Evolutionary conservation across 768 basidiomycete genomes (phyloP).

Genomic region (Leucocoprinus leucothites): DNA sequence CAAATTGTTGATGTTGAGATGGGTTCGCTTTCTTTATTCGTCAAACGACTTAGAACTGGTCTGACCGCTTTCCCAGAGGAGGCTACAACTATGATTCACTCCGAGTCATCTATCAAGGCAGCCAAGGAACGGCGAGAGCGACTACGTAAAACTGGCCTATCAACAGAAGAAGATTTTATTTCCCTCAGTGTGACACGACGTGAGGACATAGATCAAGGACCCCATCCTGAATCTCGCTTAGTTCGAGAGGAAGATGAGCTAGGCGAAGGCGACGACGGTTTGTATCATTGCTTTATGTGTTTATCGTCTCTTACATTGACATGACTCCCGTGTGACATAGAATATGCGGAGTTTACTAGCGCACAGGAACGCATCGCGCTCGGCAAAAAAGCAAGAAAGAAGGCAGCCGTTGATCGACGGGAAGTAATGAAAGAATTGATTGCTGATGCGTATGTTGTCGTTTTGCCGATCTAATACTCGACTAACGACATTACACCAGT

Average conservation of each 20-base stretch:
- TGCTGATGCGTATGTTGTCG: slow-evolving; percentile 70
- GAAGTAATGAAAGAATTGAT: slow-evolving; percentile 80
- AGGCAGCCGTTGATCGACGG: slow-evolving; percentile 62
- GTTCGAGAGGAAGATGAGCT: slow-evolving; percentile 85
- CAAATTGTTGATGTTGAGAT: slow-evolving; percentile 29
- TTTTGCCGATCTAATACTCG: background rate
- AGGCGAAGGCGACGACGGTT: slow-evolving; percentile 87
- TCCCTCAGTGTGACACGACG: slow-evolving; percentile 67
- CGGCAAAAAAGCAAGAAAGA: slow-evolving; percentile 77
- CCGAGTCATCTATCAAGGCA: slow-evolving; percentile 65
- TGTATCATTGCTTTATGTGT: slow-evolving; percentile 16
- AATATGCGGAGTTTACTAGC: slow-evolving; percentile 84
- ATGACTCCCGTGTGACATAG: slow-evolving; percentile 32
- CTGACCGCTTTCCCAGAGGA: slow-evolving; percentile 25
- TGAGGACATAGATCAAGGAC: slow-evolving; percentile 56
- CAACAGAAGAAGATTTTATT: slow-evolving; percentile 69
- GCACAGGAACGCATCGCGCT: slow-evolving; percentile 84
- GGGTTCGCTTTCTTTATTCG: slow-evolving; percentile 17
- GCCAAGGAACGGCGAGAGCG: slow-evolving; percentile 78
- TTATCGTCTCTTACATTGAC: background rate
- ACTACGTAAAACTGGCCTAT: slow-evolving; percentile 44
- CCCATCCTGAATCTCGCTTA: slow-evolving; percentile 82
- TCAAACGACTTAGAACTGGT: background rate
- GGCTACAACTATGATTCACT: slow-evolving; percentile 55
- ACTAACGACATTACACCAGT: slow-evolving; percentile 28